phyloP scores from a whole-genome alignment of 805 yeast species.

The Yarrowia porcina region DNA sequence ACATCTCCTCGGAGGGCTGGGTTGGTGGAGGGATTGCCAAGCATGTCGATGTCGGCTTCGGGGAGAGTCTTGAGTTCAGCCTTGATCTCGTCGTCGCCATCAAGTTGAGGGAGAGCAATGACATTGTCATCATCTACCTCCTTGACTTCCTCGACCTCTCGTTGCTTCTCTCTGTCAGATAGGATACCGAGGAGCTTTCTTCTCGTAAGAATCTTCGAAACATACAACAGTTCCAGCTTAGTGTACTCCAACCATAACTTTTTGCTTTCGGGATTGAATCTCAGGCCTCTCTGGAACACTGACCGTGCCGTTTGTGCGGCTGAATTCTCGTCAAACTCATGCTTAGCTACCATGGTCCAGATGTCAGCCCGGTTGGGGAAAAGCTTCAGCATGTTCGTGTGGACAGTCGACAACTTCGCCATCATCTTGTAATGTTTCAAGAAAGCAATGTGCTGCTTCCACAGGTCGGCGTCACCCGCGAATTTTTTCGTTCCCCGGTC shows the following conservation, averaged over 20 bases:
- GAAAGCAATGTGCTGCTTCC: slow-evolving; percentile 72
- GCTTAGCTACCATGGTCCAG: slow-evolving; percentile 93
- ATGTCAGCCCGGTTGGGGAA: slow-evolving; percentile 90
- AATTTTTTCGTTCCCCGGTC: slow-evolving; percentile 78
- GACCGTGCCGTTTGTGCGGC: slow-evolving; percentile 86
- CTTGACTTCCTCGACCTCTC: slow-evolving; percentile 41
- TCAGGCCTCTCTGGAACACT: slow-evolving; percentile 75
- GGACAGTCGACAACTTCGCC: slow-evolving; percentile 49
- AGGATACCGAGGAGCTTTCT: slow-evolving; percentile 76
- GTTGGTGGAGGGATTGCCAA: slow-evolving; percentile 81
- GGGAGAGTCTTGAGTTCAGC: slow-evolving; percentile 64
- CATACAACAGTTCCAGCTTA: slow-evolving; percentile 81
- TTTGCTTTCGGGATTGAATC: slow-evolving; percentile 72
- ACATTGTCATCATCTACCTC: slow-evolving; percentile 38
- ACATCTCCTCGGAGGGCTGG: slow-evolving; percentile 76
- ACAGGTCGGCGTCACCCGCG: slow-evolving; percentile 71
- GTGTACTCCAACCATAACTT: slow-evolving; percentile 82
- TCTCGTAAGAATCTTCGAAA: slow-evolving; percentile 78
- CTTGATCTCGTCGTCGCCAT: slow-evolving; percentile 52
- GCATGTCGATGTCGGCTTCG: slow-evolving; percentile 78
- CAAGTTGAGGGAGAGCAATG: slow-evolving; percentile 47
- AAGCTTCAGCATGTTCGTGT: slow-evolving; percentile 71
- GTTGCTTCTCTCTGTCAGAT: slow-evolving; percentile 55
- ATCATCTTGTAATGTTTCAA: slow-evolving; percentile 39
- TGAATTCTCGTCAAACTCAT: slow-evolving; percentile 85